Evolutionary conservation across 495 filamentous ascomycete genomes (phyloP).

Genomic region (Daldinia childiae): DNA sequence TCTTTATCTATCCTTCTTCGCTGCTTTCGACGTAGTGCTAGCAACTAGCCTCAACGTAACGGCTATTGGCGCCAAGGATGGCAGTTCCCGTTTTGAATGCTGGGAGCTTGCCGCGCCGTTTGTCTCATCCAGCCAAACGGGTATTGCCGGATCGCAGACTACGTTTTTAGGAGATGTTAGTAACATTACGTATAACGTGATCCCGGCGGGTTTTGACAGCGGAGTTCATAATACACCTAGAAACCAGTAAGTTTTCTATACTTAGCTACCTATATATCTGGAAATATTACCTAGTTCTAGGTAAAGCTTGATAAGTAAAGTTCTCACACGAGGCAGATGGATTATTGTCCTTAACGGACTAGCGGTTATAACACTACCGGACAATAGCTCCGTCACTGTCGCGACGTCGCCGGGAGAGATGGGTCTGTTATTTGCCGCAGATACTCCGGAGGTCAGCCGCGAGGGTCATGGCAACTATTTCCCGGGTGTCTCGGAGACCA

Average conservation of each 20-base stretch:
- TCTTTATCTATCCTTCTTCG: background rate
- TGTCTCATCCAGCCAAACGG: background rate
- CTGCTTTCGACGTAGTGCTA: background rate
- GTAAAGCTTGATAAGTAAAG: background rate
- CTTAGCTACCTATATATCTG: background rate
- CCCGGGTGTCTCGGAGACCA: background rate
- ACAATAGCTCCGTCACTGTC: background rate
- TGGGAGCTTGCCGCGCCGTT: background rate
- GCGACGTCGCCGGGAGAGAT: background rate
- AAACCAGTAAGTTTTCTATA: background rate
- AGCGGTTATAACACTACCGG: background rate
- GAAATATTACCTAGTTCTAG: background rate
- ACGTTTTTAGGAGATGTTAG: background rate
- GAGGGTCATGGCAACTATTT: background rate
- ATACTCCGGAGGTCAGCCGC: background rate
- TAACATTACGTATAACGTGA: background rate
- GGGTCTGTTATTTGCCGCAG: background rate
- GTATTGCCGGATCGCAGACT: background rate
- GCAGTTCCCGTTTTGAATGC: background rate
- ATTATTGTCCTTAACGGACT: background rate
- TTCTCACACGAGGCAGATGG: background rate
- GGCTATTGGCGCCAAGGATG: background rate
- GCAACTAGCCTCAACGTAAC: slow-evolving; percentile 1
- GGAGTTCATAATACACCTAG: background rate
- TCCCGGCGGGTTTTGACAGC: background rate